phyloP scores from a whole-genome alignment of 2,329 filamentous ascomycete species.

The Apiospora sp. region DNA sequence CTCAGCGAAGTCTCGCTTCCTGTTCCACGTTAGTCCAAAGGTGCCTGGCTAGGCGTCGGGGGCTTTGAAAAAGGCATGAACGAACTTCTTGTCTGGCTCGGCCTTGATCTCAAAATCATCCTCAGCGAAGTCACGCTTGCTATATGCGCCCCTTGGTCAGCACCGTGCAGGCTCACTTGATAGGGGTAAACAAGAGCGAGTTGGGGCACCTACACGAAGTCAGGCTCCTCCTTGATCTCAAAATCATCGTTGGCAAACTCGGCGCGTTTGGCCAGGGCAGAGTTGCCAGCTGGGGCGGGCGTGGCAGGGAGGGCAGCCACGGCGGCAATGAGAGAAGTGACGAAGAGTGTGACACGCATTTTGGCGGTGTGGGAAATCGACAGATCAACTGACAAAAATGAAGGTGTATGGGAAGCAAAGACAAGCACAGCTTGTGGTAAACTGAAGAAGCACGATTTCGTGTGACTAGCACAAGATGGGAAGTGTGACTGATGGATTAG shows the following conservation, averaged over 20 bases:
- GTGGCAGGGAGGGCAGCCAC: constrained; percentile 8
- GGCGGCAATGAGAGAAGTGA: constrained; percentile 20
- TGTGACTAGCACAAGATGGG: neutral
- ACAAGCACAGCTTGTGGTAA: constrained; percentile 16
- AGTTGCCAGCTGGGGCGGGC: neutral
- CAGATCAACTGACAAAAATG: neutral
- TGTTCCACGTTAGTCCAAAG: neutral
- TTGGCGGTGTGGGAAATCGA: neutral
- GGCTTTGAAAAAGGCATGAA: neutral
- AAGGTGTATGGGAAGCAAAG: neutral
- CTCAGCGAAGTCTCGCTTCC: constrained; percentile 7
- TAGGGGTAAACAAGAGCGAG: neutral
- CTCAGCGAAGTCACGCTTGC: constrained; percentile 3
- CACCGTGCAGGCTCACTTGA: neutral
- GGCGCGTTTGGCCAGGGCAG: neutral
- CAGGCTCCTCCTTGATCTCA: constrained; percentile 19
- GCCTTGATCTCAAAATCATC: constrained; percentile 5
- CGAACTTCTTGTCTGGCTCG: constrained; percentile 18
- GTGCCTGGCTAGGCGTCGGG: neutral
- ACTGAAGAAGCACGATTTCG: neutral
- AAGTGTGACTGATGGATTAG: neutral
- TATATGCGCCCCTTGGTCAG: neutral
- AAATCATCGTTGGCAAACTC: constrained; percentile 19
- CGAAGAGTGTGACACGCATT: constrained; percentile 18
- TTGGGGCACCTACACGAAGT: neutral